A percentile compares a stretch with the other conserved stretches of the same genome.
phyloP scores from a whole-genome alignment of 1,284 basidiomycete species.

The Papiliotrema terrestris region DNA sequence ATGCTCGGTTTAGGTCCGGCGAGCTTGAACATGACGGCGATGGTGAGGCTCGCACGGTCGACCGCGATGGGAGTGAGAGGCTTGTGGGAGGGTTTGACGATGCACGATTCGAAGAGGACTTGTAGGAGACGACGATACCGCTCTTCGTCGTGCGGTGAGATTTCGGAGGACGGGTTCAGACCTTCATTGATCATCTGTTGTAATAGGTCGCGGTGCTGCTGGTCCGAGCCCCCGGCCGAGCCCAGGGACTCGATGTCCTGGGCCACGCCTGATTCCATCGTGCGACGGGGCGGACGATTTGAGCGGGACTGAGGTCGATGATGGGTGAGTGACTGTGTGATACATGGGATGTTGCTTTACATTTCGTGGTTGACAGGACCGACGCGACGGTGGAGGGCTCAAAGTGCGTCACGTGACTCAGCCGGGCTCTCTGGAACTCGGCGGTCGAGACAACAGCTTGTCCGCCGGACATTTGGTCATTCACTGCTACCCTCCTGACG shows the following conservation, averaged over 20 bases:
- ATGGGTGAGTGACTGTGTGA: not conserved
- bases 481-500: no score
- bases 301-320: no score
- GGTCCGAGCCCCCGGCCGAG: slow-evolving; percentile 3
- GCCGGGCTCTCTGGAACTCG: not conserved
- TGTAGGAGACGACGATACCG: slow-evolving; percentile 33
- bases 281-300: no score
- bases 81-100: slow-evolving; percentile 23
- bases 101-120: slow-evolving; percentile 35
- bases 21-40: slow-evolving; percentile 31
- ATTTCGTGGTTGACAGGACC: not conserved
- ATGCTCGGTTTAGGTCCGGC: slow-evolving; percentile 23
- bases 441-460: no score
- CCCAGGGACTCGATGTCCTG: not conserved
- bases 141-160: slow-evolving; percentile 11
- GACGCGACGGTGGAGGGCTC: not conserved
- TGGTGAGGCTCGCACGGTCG: slow-evolving; percentile 28
- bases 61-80: slow-evolving; percentile 1
- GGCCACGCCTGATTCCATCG: not conserved
- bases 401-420: not conserved
- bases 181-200: slow-evolving; percentile 37
- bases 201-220: slow-evolving; percentile 22
- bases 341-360: not conserved
- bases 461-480: no score
- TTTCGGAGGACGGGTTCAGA: slow-evolving; percentile 21